Evolutionary conservation across 1,284 basidiomycete genomes (phyloP).

Genomic region (Microbotryum intermedium): DNA sequence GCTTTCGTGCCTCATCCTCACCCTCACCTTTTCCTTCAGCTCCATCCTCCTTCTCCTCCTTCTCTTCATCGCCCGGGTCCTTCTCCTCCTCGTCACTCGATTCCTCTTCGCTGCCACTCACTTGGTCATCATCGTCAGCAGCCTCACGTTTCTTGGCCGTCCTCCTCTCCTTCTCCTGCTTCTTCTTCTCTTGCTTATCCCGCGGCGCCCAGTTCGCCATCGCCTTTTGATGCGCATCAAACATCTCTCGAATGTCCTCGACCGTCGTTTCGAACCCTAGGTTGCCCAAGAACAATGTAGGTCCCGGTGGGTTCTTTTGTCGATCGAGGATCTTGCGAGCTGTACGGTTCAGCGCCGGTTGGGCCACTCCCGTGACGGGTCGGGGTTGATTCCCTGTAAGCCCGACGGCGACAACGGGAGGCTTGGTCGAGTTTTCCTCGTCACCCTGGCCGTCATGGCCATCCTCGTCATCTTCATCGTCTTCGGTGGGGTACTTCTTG

Average conservation of each 20-base stretch:
- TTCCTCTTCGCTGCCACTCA: slow-evolving; percentile 21
- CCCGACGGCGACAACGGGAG: slow-evolving; percentile 40
- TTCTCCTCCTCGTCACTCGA: slow-evolving; percentile 10
- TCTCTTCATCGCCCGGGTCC: slow-evolving; percentile 6
- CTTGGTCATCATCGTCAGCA: slow-evolving; percentile 39
- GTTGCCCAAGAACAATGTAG: slow-evolving; percentile 81
- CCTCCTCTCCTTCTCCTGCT: slow-evolving; percentile 2
- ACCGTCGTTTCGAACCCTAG: slow-evolving; percentile 49
- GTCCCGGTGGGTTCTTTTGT: slow-evolving; percentile 74
- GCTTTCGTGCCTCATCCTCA: too few species aligned
- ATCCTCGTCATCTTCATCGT: slow-evolving; percentile 47
- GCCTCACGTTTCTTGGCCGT: slow-evolving; percentile 1
- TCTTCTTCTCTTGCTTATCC: slow-evolving; percentile 17
- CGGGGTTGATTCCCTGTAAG: slow-evolving; percentile 39
- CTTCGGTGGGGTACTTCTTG: not conserved
- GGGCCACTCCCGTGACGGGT: slow-evolving; percentile 18
- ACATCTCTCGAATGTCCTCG: slow-evolving; percentile 58
- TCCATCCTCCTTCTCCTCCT: slow-evolving; percentile 11
- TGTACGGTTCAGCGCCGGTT: slow-evolving; percentile 49
- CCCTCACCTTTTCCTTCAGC: too few species aligned
- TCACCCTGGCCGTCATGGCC: slow-evolving; percentile 47
- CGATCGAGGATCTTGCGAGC: slow-evolving; percentile 69
- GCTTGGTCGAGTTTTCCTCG: slow-evolving; percentile 30
- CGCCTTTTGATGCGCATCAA: slow-evolving; percentile 54
- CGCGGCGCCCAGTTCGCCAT: slow-evolving; percentile 28